These are phyloP conservation scores for Emergomyces orientalis DNA, from an alignment of 2,329 filamentous ascomycete species.

Conservation along the genomic window DNA sequence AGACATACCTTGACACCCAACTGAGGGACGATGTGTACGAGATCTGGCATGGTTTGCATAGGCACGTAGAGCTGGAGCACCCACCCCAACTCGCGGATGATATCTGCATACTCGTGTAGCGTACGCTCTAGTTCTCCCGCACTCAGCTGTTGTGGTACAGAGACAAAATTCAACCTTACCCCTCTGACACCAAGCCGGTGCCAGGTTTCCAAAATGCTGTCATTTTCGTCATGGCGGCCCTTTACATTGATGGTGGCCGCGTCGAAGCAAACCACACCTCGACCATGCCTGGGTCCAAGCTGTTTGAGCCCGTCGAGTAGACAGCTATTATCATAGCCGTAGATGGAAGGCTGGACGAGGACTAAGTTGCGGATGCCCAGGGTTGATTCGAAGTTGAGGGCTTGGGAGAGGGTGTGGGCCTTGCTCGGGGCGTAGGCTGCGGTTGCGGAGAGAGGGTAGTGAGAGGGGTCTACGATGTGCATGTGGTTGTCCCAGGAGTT, in stretches of 20 bases:
- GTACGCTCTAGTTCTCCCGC: slow-evolving; percentile 34
- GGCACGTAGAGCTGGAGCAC: slow-evolving; percentile 51
- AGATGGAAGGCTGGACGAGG: slow-evolving; percentile 54
- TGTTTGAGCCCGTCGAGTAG: slow-evolving; percentile 45
- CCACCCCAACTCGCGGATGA: slow-evolving; percentile 46
- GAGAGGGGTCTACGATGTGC: slow-evolving; percentile 50
- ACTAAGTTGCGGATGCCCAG: slow-evolving; percentile 48
- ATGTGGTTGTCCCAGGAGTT: slow-evolving; percentile 54
- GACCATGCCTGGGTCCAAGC: slow-evolving; percentile 42
- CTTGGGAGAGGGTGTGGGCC: slow-evolving; percentile 42
- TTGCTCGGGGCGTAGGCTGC: slow-evolving; percentile 45
- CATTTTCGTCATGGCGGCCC: neutral
- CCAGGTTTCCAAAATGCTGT: slow-evolving; percentile 44
- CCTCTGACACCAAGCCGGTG: slow-evolving; percentile 50
- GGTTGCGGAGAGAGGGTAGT: slow-evolving; percentile 40
- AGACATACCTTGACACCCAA: slow-evolving; percentile 48
- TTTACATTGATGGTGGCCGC: slow-evolving; percentile 30
- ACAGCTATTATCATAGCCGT: slow-evolving; percentile 52
- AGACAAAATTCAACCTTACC: slow-evolving; percentile 51
- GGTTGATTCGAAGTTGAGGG: slow-evolving; percentile 42
- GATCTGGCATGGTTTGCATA: slow-evolving; percentile 40
- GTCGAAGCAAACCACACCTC: slow-evolving; percentile 51
- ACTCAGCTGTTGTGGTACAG: slow-evolving; percentile 38
- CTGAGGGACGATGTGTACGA: slow-evolving; percentile 42
- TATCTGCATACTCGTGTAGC: slow-evolving; percentile 42